A percentile compares a stretch with the other conserved stretches of the same genome.
These are phyloP conservation scores for Hypoxylon sp. DNA, from an alignment of 2,329 filamentous ascomycete genomes.

Conservation along the genomic window DNA sequence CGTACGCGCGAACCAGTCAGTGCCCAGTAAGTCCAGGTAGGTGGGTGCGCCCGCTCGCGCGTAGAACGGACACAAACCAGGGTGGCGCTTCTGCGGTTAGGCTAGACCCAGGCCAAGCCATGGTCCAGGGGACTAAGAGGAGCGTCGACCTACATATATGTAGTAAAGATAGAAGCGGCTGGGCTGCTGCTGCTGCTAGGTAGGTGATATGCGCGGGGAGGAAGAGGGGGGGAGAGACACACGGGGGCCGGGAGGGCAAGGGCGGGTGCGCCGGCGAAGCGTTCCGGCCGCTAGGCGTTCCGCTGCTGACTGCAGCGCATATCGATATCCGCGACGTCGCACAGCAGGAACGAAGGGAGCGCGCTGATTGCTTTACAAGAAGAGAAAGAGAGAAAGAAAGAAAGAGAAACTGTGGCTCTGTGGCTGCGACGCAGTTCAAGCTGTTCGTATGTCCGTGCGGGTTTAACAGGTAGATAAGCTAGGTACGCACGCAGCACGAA, in stretches of 20 bases:
- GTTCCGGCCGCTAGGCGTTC: constrained; percentile 20
- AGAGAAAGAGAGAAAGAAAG: background rate
- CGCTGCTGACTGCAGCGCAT: constrained; percentile 36
- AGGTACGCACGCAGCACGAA: too few relatives aligned
- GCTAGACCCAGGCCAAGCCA: too few relatives aligned
- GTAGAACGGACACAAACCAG: background rate
- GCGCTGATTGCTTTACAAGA: background rate
- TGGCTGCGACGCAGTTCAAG: background rate
- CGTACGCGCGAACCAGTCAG: background rate
- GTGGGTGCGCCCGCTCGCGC: background rate
- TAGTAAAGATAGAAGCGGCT: too few relatives aligned
- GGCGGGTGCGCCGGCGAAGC: constrained; percentile 16
- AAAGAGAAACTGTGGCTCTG: background rate
- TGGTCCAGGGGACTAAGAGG: too few relatives aligned
- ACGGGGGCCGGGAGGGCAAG: background rate
- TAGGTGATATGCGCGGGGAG: background rate
- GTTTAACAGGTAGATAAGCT: background rate
- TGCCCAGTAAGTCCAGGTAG: background rate
- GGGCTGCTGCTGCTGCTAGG: background rate
- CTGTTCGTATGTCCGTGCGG: background rate
- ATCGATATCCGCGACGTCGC: constrained; percentile 31
- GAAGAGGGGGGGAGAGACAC: background rate
- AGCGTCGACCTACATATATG: too few relatives aligned
- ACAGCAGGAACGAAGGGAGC: constrained; percentile 24
- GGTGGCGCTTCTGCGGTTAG: constrained; percentile 6